phyloP scores from a whole-genome alignment of 1,284 basidiomycete species.

The Athelia sp. region DNA sequence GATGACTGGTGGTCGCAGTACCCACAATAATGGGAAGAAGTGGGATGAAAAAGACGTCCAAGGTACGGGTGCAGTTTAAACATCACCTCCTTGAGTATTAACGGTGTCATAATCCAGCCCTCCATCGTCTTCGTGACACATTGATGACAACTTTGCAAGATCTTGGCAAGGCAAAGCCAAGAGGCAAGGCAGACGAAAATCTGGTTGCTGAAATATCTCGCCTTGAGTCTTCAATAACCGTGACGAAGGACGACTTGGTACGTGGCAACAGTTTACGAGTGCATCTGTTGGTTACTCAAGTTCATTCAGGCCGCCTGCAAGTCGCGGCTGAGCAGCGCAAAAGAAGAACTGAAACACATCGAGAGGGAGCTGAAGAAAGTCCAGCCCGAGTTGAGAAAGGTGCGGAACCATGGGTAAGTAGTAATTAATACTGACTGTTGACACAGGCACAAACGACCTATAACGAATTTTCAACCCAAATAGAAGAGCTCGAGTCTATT shows the following conservation, averaged over 20 bases:
- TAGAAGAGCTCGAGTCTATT: slow-evolving; percentile 50
- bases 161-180: slow-evolving; percentile 76
- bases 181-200: slow-evolving; percentile 78
- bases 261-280: slow-evolving; percentile 18
- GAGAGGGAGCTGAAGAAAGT: slow-evolving; percentile 67
- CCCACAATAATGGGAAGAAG: slow-evolving; percentile 67
- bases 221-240: slow-evolving; percentile 68
- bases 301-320: slow-evolving; percentile 53
- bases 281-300: background rate
- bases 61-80: slow-evolving; percentile 39
- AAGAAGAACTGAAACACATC: slow-evolving; percentile 76
- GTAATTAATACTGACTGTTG: background rate
- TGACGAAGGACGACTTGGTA: slow-evolving; percentile 83
- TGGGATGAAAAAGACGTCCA: slow-evolving; percentile 95
- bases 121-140: slow-evolving; percentile 70
- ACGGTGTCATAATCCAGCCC: slow-evolving; percentile 37
- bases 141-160: slow-evolving; percentile 80
- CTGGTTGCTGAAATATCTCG: slow-evolving; percentile 74
- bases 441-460: slow-evolving; percentile 50
- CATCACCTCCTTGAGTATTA: background rate
- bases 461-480: slow-evolving; percentile 47
- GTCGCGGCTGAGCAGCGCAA: slow-evolving; percentile 63
- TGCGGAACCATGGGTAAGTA: slow-evolving; percentile 18
- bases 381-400: slow-evolving; percentile 65
- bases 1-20: slow-evolving; percentile 92